phyloP scores from a whole-genome alignment of 1,284 basidiomycete genomes.

The Golubevia sp. region DNA sequence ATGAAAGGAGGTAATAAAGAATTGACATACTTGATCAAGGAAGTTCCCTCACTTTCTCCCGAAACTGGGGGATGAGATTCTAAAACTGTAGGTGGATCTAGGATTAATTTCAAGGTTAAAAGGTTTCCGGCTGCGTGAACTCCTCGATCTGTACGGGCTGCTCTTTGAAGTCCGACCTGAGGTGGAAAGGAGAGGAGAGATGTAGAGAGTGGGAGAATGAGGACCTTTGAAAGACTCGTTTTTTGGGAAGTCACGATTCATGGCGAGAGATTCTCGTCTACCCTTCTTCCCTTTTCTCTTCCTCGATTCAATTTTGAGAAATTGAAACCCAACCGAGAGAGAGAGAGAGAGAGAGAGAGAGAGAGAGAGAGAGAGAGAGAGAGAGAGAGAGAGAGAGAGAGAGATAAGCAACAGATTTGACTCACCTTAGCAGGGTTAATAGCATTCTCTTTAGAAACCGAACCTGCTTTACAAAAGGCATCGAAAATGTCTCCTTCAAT shows the following conservation, averaged over 20 bases:
- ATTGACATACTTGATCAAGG: constrained; percentile 78
- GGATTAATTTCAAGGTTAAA: constrained; percentile 62
- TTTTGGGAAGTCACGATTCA: too few species aligned
- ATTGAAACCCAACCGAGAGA: too few species aligned
- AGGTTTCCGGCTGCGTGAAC: constrained; percentile 96
- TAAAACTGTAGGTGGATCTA: constrained; percentile 70
- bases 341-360: constrained; percentile 4
- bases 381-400: constrained; percentile 44
- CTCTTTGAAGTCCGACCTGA: constrained; percentile 81
- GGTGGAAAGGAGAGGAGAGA: background rate
- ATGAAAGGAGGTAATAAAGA: constrained; percentile 84
- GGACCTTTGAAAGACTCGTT: too few species aligned
- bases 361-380: background rate
- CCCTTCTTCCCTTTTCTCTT: too few species aligned
- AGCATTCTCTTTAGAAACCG: constrained; percentile 89
- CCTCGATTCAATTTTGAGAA: too few species aligned
- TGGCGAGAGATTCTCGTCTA: too few species aligned
- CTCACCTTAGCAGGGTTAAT: constrained; percentile 81
- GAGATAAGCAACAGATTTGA: background rate
- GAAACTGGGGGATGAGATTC: constrained; percentile 18
- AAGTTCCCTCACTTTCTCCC: constrained; percentile 14
- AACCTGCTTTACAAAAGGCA: constrained; percentile 84
- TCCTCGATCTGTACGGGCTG: constrained; percentile 94
- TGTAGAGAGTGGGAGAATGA: background rate
- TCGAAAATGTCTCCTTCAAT: constrained; percentile 91